phyloP scores from a whole-genome alignment of 257 asterid genomes.

The Nicotiana tabacum region DNA sequence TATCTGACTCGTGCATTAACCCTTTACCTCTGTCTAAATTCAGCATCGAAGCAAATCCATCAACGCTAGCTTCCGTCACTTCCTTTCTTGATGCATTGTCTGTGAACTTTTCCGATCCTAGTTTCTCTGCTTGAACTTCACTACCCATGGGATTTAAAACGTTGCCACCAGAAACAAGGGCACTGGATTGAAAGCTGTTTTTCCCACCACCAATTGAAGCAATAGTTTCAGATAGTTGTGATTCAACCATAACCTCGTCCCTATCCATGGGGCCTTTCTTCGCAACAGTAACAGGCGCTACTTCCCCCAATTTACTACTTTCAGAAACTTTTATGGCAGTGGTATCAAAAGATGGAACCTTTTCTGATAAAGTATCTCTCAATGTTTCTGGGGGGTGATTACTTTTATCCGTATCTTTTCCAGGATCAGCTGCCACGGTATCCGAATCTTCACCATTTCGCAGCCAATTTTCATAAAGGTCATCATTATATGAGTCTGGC shows the following conservation, averaged over 20 bases:
- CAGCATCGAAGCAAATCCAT: conserved; percentile 7
- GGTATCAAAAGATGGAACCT: conserved; percentile 16
- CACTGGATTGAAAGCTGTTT: not conserved
- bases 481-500: conserved; percentile 50
- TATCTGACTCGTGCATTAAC: conserved; percentile 27
- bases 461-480: conserved; percentile 49
- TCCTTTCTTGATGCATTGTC: conserved; percentile 23
- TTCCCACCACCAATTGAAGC: conserved; percentile 2
- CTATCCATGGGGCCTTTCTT: conserved; percentile 12
- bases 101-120: not conserved
- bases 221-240: conserved; percentile 4
- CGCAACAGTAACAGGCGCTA: conserved; percentile 14
- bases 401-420: conserved; percentile 11
- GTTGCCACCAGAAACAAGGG: conserved; percentile 5
- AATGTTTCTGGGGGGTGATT: conserved; percentile 17
- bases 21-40: conserved; percentile 27
- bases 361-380: conserved; percentile 9
- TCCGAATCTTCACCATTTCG: conserved; percentile 37
- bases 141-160: conserved; percentile 11
- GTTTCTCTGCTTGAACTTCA: conserved; percentile 19
- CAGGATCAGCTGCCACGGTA: conserved; percentile 23
- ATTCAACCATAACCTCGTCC: conserved; percentile 40
- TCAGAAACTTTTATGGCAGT: conserved; percentile 2
- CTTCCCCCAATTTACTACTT: conserved; percentile 3
- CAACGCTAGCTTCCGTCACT: conserved; percentile 10